Conservation (phyloP, 192 early-diverging fungal genomes). For the Coemansia umbellata region DNA sequence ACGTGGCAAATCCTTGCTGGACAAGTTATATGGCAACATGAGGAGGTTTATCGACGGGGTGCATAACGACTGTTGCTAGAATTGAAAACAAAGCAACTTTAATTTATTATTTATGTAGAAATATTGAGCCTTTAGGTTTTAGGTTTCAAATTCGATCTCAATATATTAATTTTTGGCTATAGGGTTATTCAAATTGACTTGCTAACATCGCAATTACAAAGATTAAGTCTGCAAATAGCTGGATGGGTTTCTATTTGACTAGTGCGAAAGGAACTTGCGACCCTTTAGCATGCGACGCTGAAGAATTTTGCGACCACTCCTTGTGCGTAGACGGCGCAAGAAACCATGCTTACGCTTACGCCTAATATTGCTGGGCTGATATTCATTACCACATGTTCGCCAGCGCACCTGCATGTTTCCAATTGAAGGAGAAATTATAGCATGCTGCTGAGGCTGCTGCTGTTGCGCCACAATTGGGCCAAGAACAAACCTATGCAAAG, state of each 20-base stretch:
- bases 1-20: conserved; percentile 19
- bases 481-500: too few relatives aligned
- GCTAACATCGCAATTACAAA: too few relatives aligned
- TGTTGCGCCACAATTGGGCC: background rate
- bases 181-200: too few relatives aligned
- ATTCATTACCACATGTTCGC: conserved; percentile 83
- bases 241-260: too few relatives aligned
- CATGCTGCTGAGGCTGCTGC: conserved; percentile 1
- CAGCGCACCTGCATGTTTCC: conserved; percentile 61
- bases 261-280: conserved; percentile 81
- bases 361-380: conserved; percentile 87
- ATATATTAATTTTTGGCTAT: too few relatives aligned
- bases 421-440: conserved; percentile 2
- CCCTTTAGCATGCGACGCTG: conserved; percentile 80
- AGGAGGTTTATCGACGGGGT: conserved; percentile 5
- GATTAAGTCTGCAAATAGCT: too few relatives aligned
- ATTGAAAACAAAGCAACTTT: too few relatives aligned
- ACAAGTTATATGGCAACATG: conserved; percentile 12
- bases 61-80: too few relatives aligned
- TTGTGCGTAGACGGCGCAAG: conserved; percentile 72
- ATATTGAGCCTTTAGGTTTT: too few relatives aligned
- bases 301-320: conserved; percentile 74
- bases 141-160: too few relatives aligned
- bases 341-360: conserved; percentile 93
- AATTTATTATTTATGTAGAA: too few relatives aligned